A percentile compares a stretch with the other conserved stretches of the same genome.
These are phyloP conservation scores for Candida broadrunensis DNA, from an alignment of 805 yeast genomes.

Conservation along the genomic window DNA sequence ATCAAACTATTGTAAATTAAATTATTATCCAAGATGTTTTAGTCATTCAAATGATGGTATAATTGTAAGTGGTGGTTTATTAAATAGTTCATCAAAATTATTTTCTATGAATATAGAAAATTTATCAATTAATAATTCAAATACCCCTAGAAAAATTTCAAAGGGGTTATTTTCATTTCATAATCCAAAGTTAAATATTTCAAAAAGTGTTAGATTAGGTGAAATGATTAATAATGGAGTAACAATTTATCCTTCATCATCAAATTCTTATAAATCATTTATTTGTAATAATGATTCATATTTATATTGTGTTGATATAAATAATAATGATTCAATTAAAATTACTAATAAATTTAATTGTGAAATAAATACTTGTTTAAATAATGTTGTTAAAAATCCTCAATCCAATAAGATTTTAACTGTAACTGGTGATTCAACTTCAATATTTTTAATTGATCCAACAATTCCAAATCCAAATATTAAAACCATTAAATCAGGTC, in stretches of 20 bases:
- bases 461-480: conserved; percentile 23
- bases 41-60: conserved; percentile 50
- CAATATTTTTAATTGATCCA: conserved; percentile 57
- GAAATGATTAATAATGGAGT: conserved; percentile 84
- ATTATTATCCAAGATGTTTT: conserved; percentile 70
- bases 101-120: conserved; percentile 21
- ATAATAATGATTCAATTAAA: conserved; percentile 41
- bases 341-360: conserved; percentile 42
- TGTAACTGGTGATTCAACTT: conserved; percentile 76
- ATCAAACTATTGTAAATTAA: conserved; percentile 45
- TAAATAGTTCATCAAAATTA: conserved; percentile 36
- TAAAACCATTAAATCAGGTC: conserved; percentile 49
- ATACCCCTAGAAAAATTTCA: conserved; percentile 28
- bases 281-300: conserved; percentile 83
- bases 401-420: conserved; percentile 22
- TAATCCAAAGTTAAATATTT: conserved; percentile 46
- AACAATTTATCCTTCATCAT: conserved; percentile 40
- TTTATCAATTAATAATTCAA: conserved; percentile 11
- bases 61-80: conserved; percentile 47
- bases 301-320: conserved; percentile 62
- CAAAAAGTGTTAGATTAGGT: conserved; percentile 61
- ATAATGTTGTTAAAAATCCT: conserved; percentile 69
- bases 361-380: conserved; percentile 62
- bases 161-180: conserved; percentile 66
- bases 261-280: conserved; percentile 48